A percentile compares a stretch with the other conserved stretches of the same genome.
phyloP scores from a whole-genome alignment of 495 filamentous ascomycete genomes.

The Daldinia grandis region DNA sequence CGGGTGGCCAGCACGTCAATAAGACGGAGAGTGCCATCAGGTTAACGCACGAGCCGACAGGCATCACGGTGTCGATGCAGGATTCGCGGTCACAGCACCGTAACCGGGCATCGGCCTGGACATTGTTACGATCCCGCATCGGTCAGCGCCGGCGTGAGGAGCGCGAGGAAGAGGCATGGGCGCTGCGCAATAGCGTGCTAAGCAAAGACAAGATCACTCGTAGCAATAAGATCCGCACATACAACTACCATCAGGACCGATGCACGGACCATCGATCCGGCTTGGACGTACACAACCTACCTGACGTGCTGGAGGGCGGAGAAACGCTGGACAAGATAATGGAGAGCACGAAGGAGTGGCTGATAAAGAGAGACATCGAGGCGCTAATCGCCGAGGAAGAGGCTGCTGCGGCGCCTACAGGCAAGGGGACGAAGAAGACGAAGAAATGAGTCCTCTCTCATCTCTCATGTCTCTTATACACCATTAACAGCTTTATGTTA shows the following conservation, averaged over 20 bases:
- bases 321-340: conserved; percentile 78
- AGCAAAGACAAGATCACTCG: conserved; percentile 84
- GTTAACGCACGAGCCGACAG: conserved; percentile 90
- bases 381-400: conserved; percentile 64
- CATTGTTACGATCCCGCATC: conserved; percentile 79
- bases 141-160: conserved; percentile 83
- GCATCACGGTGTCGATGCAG: conserved; percentile 86
- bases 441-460: conserved; percentile 42
- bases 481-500: not conserved
- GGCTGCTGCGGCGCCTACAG: conserved; percentile 39
- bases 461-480: too few relatives aligned
- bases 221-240: conserved; percentile 93
- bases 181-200: conserved; percentile 75
- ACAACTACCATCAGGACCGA: conserved; percentile 92
- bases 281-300: conserved; percentile 80
- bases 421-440: conserved; percentile 40
- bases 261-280: conserved; percentile 95
- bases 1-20: conserved; percentile 97
- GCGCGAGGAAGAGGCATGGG: conserved; percentile 80
- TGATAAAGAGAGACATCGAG: conserved; percentile 79
- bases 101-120: conserved; percentile 89
- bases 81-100: conserved; percentile 89
- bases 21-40: conserved; percentile 96
- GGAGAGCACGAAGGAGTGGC: conserved; percentile 82
- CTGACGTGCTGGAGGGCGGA: conserved; percentile 78